Percentiles rank a stretch among this genome's conserved stretches.
These are phyloP conservation scores for Gonapodya sp. DNA, from an alignment of 192 early-diverging fungal species.

Conservation along the genomic window DNA sequence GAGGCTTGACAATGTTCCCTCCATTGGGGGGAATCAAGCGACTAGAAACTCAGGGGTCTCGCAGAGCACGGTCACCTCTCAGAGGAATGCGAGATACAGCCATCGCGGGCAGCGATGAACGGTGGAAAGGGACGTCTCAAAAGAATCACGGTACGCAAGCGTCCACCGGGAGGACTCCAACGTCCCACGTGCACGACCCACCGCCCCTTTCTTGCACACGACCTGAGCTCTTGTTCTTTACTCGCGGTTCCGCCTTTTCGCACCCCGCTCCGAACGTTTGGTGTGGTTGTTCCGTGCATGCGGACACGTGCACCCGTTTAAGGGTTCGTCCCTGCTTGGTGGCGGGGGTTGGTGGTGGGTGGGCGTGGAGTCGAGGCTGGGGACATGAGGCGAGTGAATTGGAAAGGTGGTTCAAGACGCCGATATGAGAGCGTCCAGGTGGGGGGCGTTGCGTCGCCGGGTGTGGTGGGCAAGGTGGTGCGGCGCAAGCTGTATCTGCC, in stretches of 20 bases:
- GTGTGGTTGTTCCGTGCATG: neutral
- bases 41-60: neutral
- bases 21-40: neutral
- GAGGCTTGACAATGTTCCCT: neutral
- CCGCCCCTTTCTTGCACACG: neutral
- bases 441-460: neutral
- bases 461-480: neutral
- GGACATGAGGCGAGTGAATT: neutral
- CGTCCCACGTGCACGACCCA: neutral
- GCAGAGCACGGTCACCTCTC: neutral
- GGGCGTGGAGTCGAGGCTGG: neutral
- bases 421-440: neutral
- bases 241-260: neutral
- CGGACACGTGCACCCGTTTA: neutral
- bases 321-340: neutral
- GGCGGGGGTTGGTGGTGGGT: neutral
- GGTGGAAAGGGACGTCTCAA: neutral
- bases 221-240: neutral
- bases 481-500: neutral
- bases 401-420: neutral
- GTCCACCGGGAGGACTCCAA: neutral
- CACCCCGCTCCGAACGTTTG: constrained; percentile 1
- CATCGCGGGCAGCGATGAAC: neutral
- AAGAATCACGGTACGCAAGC: neutral
- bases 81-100: neutral